phyloP scores from a whole-genome alignment of 495 filamentous ascomycete genomes.

The Xylaria grammica region DNA sequence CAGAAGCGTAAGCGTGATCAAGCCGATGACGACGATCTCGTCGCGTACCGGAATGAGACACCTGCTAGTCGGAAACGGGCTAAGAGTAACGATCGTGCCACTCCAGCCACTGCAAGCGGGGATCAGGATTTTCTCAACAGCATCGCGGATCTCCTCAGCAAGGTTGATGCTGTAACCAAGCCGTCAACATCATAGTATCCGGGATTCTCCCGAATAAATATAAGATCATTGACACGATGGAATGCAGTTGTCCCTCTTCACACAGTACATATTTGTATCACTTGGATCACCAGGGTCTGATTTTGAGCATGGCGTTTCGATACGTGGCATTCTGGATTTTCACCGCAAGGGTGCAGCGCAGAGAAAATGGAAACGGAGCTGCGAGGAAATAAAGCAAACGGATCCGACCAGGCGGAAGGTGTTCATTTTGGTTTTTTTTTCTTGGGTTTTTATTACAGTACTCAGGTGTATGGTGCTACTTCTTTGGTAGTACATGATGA shows the following conservation, averaged over 20 bases:
- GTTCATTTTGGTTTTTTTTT: background rate
- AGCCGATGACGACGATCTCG: constrained; percentile 25
- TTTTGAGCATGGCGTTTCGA: constrained; percentile 10
- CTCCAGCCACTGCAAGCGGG: constrained; percentile 6
- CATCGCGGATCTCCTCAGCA: constrained; percentile 29
- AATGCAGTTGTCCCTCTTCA: background rate
- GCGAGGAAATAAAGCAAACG: background rate
- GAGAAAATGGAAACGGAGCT: background rate
- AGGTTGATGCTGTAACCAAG: constrained; percentile 17
- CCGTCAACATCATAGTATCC: constrained; percentile 3
- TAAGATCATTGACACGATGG: background rate
- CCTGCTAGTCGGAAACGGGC: constrained; percentile 27
- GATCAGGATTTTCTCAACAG: constrained; percentile 30
- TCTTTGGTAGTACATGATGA: background rate
- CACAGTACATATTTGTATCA: background rate
- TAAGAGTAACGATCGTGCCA: constrained; percentile 23
- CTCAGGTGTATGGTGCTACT: background rate
- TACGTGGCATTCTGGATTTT: constrained; percentile 1
- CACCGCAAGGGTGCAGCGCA: background rate
- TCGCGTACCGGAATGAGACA: constrained; percentile 19
- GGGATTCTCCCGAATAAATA: background rate
- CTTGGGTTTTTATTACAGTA: background rate
- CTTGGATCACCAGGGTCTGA: constrained; percentile 1
- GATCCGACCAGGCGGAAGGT: background rate
- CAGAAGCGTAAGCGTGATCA: constrained; percentile 33